Evolutionary conservation across 352 stramenopile genomes (phyloP), one percentile per base, ranked within the genome.

Genomic region (Thraustochytrium striatum): DNA sequence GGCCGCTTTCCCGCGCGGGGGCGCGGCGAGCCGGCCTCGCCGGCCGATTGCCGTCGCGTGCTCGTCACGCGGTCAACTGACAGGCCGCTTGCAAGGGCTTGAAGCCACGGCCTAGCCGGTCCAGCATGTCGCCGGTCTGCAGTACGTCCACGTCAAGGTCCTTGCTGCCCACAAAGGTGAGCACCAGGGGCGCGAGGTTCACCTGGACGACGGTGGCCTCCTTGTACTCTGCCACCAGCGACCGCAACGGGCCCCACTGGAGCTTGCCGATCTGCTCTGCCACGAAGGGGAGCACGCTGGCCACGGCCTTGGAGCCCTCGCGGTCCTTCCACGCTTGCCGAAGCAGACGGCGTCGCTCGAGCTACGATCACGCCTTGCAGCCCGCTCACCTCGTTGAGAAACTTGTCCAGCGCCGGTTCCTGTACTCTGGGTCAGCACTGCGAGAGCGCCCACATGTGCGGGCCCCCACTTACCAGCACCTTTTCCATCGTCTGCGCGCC

Each of bases 231-330:
- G 69, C 69, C 5, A 39, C 8, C 13, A 79, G 13, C n/a, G n/a
- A 65, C 7, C 43, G 50, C 69, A 79, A 39, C 3, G 33, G 30
- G 7, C 69, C 69, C 3, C 57, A 69, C 69, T 69, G 69, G 21
- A 79, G 47, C 36, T 79, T 79, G 39, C 38, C 28, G 21, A 79
- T 50, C 39, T 79, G 69, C 8, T 79, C 69, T 3, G 50, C 58
- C 32, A 79, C 39, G 25, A 72, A 33, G 3, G 68, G 41, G 7
- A 41, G 9, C 13, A 69, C 28, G 3, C 41, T 70, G 16, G 69
- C 47, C 25, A 69, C 69, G 8, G 52, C 25, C 5, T 47, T 36
- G 25, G 11, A 30, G 39, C 19, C 39, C 28, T 79, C 32, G 33
- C 11, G 13, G 25, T 70, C 59, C 3, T 25, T n/a, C 69, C 69